Conservation (phyloP, 2,329 filamentous ascomycete species). For the Epicoccum nigrum region DNA sequence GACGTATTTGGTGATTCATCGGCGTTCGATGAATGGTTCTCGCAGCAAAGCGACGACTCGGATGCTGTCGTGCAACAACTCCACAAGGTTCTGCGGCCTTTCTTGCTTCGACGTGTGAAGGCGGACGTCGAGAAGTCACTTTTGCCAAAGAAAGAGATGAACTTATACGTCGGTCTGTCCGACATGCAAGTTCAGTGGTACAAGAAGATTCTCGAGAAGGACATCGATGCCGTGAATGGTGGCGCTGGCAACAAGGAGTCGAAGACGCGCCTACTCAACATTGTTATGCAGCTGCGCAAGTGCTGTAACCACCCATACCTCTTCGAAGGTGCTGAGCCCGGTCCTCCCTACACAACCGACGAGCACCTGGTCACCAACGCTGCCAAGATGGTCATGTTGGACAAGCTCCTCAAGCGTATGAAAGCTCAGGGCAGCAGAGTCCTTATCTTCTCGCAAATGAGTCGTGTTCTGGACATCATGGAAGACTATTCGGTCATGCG, state of each 20-base stretch:
- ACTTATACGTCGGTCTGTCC: conserved; percentile 96
- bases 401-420: conserved; percentile 85
- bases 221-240: conserved; percentile 98
- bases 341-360: conserved; percentile 96
- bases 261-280: conserved; percentile 95
- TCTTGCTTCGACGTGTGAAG: conserved; percentile 94
- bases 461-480: conserved; percentile 91
- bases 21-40: conserved; percentile 98
- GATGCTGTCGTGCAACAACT: conserved; percentile 96
- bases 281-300: conserved; percentile 98
- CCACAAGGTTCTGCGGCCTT: conserved; percentile 89
- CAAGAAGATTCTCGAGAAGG: conserved; percentile 97
- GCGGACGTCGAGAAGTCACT: conserved; percentile 97
- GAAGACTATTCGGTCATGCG: conserved; percentile 98
- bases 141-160: conserved; percentile 95
- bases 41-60: conserved; percentile 84
- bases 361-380: conserved; percentile 93
- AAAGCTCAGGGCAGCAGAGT: conserved; percentile 88
- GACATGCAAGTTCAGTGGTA: conserved; percentile 99
- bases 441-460: conserved; percentile 99
- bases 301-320: conserved; percentile 99
- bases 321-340: conserved; percentile 95
- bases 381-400: conserved; percentile 96
- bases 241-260: conserved; percentile 96
- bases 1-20: conserved; percentile 97